These are phyloP conservation scores for Fraxinus cuspidata DNA, from an alignment of 257 asterid species.

Conservation along the genomic window DNA sequence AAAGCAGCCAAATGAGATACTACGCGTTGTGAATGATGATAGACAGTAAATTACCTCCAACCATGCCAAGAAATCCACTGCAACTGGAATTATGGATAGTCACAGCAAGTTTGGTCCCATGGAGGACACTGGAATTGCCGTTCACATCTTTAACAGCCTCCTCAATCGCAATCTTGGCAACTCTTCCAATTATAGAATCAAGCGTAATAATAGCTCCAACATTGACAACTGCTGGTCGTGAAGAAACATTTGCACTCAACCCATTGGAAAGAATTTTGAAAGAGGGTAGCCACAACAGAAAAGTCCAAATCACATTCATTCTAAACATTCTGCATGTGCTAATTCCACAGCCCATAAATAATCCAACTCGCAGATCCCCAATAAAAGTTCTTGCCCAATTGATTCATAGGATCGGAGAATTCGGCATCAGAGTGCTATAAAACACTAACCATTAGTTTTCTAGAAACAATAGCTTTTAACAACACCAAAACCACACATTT, in stretches of 20 bases:
- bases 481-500: background rate
- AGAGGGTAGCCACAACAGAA: constrained; percentile 40
- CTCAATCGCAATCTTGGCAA: constrained; percentile 83
- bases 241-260: constrained; percentile 45
- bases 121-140: constrained; percentile 42
- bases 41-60: constrained; percentile 55
- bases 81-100: constrained; percentile 60
- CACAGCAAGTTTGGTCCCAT: constrained; percentile 57
- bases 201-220: constrained; percentile 77
- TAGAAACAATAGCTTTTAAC: background rate
- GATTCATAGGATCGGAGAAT: constrained; percentile 8
- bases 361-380: constrained; percentile 23
- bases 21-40: no score
- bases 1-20: no score
- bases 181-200: constrained; percentile 80
- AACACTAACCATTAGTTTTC: constrained; percentile 1
- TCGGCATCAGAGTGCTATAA: background rate
- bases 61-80: constrained; percentile 89
- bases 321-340: constrained; percentile 23
- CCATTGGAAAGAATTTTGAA: constrained; percentile 50
- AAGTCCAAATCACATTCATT: constrained; percentile 50
- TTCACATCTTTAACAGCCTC: constrained; percentile 94
- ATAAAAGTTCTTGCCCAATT: constrained; percentile 6
- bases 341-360: constrained; percentile 25
- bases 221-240: constrained; percentile 68